Evolutionary conservation across 2,329 filamentous ascomycete species (phyloP), one percentile per base, ranked within the genome.

Genomic region (Dactylellina sp.): DNA sequence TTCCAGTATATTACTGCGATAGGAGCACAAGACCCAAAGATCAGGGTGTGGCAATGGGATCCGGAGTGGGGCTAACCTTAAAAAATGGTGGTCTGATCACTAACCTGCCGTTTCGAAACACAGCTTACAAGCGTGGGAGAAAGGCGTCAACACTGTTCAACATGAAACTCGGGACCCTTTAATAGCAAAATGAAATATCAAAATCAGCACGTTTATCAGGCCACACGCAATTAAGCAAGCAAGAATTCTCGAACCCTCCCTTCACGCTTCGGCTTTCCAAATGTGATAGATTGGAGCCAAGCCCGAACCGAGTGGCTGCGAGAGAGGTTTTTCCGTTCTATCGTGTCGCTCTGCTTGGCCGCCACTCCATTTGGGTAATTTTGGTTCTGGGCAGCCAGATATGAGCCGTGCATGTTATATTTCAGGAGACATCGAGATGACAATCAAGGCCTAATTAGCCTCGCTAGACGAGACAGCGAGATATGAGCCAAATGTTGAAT

Each of bases 111-210:
- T 71, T 71, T 71, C 59, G 66, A 71, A 71, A 71, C 59, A 47
- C 28, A 46, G 7, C 42, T 42, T 9, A 46, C 24, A n/a, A 32
- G 40, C 56, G 61, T 25, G 25, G 39, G 55, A 42, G 18, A 50
- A 60, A 68, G 53, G 63, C 63, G 63, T 68, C 63, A 68, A 68
- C 63, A 25, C 63, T 42, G 35, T 44, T 70, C 40, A 62, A 70
- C 16, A 28, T 62, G 64, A 70, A 70, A 70, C 64, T 62, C 35
- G 42, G 40, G 39, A 40, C 40, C 55, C 47, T 68, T 66, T 61
- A 60, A 66, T 59, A 66, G 62, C 52, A 46, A 53, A 42, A 35
- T 28, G 20, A 60, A 39, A 68, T 47, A 61, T 11, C 11, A 55
- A 62, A 32, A 61, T 49, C 62, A 20, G 56, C 56, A 63, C 42